Base-by-base conservation (phyloP, 106 monocot genomes). In the Alisma plantagoaquatica region DNA sequence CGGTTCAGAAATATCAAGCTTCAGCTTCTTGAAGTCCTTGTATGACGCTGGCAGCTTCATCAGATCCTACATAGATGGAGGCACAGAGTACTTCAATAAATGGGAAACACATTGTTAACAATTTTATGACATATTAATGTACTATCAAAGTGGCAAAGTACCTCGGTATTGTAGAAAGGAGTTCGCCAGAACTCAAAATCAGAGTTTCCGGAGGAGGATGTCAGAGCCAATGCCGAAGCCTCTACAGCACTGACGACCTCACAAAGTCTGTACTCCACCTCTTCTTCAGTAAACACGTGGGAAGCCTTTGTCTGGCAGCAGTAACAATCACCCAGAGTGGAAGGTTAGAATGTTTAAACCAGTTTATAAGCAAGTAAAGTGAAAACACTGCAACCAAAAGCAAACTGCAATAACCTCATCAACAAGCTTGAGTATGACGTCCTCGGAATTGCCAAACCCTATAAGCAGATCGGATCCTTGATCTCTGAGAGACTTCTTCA, bases 251-350 rank as follows among this genome's bases (percentile, higher is more conserved):
- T 46, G 44, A 75, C 33, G 27, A 89, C 62, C 14, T 21, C 53
- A 31, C 63, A 60, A 45, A 73, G 52, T 47, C 68, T 71, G 51
- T 76, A 78, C 12, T 96, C 94, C 23, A 88, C 70, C 60, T 88
- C 88, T 55, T 96, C 94, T 78, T 96, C 94, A 53, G 77, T 66
- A 75, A 73, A 96, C 64, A 96, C 57, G 14, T 73, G 73, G 31
- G 81, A 74, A 65, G 84, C 81, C 68, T 81, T 88, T 20, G 81
- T 70, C 94, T 96, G n/a, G n/a, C n/a, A n/a, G n/a, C n/a, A n/a
- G n/a, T n/a, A n/a, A n/a, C n/a, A n/a, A n/a, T n/a, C n/a, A n/a
- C n/a, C n/a, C n/a, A n/a, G n/a, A n/a, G n/a, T n/a, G n/a, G n/a
- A n/a, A n/a, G n/a, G n/a, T n/a, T n/a, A n/a, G n/a, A n/a, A n/a